A percentile compares a stretch with the other conserved stretches of the same genome.
Evolutionary conservation across 495 filamentous ascomycete genomes (phyloP).

Genomic region (Podospora anserina): DNA sequence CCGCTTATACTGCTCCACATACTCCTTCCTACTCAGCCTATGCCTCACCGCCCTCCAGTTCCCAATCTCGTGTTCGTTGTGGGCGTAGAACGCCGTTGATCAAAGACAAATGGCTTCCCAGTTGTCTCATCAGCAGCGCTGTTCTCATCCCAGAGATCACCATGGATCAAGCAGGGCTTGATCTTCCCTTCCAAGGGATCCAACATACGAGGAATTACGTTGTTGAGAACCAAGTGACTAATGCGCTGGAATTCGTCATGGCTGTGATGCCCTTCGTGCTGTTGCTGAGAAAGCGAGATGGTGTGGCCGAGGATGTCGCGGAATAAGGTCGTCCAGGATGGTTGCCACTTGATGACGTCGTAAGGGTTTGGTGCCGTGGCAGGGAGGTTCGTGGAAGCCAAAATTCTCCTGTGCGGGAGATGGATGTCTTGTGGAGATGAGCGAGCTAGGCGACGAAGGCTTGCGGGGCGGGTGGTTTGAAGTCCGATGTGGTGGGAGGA

Average conservation of each 20-base stretch:
- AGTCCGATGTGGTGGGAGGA: neutral
- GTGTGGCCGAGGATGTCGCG: slow-evolving; percentile 19
- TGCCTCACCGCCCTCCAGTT: slow-evolving; percentile 31
- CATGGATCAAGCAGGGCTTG: slow-evolving; percentile 46
- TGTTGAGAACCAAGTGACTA: slow-evolving; percentile 20
- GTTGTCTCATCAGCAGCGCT: slow-evolving; percentile 29
- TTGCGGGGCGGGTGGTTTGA: neutral
- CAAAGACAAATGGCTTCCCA: slow-evolving; percentile 42
- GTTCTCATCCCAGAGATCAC: slow-evolving; percentile 48
- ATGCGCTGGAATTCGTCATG: slow-evolving; percentile 16
- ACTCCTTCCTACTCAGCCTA: slow-evolving; percentile 7
- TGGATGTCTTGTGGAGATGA: slow-evolving; percentile 4
- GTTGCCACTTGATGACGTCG: slow-evolving; percentile 33
- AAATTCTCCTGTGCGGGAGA: slow-evolving; percentile 49
- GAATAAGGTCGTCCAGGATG: slow-evolving; percentile 25
- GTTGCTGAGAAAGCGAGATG: slow-evolving; percentile 10
- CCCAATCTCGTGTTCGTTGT: slow-evolving; percentile 49
- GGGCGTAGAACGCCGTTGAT: slow-evolving; percentile 47
- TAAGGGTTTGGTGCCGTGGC: slow-evolving; percentile 33
- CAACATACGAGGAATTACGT: slow-evolving; percentile 38
- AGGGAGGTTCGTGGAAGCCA: slow-evolving; percentile 48
- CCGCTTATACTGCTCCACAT: slow-evolving; percentile 15
- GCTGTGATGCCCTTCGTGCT: slow-evolving; percentile 19
- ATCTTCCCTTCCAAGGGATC: slow-evolving; percentile 37
- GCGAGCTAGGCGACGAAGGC: neutral